Evolutionary conservation across 352 stramenopile genomes (phyloP).

Genomic region (Phytophthora constricta): DNA sequence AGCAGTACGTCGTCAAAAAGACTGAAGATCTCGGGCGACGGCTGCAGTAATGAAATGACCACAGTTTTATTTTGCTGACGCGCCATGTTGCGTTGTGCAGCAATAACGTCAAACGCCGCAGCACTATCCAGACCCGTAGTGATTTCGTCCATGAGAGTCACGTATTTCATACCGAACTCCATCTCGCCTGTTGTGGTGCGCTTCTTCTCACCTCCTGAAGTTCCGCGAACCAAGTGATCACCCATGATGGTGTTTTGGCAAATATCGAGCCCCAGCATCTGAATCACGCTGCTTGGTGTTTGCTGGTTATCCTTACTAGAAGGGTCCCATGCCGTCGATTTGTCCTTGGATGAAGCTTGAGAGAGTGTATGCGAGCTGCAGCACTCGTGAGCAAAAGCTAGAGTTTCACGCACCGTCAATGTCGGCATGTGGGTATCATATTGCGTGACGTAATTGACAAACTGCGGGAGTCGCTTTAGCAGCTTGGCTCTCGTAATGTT

Average conservation of each 20-base stretch:
- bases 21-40: not conserved
- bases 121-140: constrained; percentile 48
- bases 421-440: constrained; percentile 47
- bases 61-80: constrained; percentile 30
- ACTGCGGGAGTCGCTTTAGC: constrained; percentile 28
- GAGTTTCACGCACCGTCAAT: constrained; percentile 66
- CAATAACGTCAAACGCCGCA: constrained; percentile 69
- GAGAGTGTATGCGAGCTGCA: constrained; percentile 46
- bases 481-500: constrained; percentile 15
- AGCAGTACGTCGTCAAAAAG: not conserved
- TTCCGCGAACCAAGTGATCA: constrained; percentile 40
- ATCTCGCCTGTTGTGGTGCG: constrained; percentile 88
- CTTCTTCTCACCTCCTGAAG: constrained; percentile 85
- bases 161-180: constrained; percentile 65
- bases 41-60: constrained; percentile 60
- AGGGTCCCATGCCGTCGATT: no score
- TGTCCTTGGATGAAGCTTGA: no score
- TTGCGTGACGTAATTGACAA: constrained; percentile 34
- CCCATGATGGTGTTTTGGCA: constrained; percentile 47
- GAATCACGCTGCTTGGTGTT: no score
- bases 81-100: constrained; percentile 60
- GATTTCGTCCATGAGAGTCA: constrained; percentile 71
- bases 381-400: constrained; percentile 88
- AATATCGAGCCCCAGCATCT: constrained; percentile 39
- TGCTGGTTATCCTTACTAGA: no score